A percentile compares a stretch with the other conserved stretches of the same genome.
Conservation (phyloP, 2,329 filamentous ascomycete genomes). For the Tolypocladium album region DNA sequence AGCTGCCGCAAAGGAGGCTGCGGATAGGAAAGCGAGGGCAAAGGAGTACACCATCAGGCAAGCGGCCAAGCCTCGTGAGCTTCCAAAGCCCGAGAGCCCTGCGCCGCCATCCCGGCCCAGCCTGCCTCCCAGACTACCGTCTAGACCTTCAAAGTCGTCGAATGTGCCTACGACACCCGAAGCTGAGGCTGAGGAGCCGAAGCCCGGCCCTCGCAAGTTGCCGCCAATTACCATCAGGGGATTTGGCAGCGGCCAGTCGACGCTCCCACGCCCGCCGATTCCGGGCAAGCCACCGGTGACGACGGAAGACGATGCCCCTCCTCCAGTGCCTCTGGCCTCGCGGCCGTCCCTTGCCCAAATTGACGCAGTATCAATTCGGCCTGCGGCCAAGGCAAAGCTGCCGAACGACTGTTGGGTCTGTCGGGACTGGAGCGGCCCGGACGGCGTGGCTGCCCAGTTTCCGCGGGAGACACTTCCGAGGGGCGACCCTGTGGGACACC, state of each 20-base stretch:
- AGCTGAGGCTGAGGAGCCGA: neutral
- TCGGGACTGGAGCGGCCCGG: slow-evolving; percentile 77
- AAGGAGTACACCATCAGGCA: slow-evolving; percentile 5
- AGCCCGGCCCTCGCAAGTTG: slow-evolving; percentile 4
- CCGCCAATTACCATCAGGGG: slow-evolving; percentile 8
- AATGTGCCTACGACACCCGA: slow-evolving; percentile 1
- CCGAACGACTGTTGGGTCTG: slow-evolving; percentile 60
- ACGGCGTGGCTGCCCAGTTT: slow-evolving; percentile 66
- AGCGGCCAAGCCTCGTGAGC: neutral
- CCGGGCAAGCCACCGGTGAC: slow-evolving; percentile 1
- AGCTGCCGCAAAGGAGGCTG: slow-evolving; percentile 6
- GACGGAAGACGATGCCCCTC: slow-evolving; percentile 27
- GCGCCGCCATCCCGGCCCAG: slow-evolving; percentile 22
- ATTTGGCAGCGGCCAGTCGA: slow-evolving; percentile 8
- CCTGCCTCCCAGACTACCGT: slow-evolving; percentile 40
- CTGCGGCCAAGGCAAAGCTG: slow-evolving; percentile 13
- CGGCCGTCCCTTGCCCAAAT: slow-evolving; percentile 43
- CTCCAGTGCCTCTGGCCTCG: slow-evolving; percentile 40
- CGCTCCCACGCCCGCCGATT: slow-evolving; percentile 1
- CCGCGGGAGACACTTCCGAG: slow-evolving; percentile 61
- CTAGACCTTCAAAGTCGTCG: slow-evolving; percentile 29
- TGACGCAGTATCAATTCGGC: slow-evolving; percentile 27
- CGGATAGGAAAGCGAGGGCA: neutral
- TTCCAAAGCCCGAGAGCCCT: slow-evolving; percentile 16
- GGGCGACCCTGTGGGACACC: slow-evolving; percentile 54